phyloP scores from a whole-genome alignment of 2,329 filamentous ascomycete species.

The Domatiomyces catenatus region DNA sequence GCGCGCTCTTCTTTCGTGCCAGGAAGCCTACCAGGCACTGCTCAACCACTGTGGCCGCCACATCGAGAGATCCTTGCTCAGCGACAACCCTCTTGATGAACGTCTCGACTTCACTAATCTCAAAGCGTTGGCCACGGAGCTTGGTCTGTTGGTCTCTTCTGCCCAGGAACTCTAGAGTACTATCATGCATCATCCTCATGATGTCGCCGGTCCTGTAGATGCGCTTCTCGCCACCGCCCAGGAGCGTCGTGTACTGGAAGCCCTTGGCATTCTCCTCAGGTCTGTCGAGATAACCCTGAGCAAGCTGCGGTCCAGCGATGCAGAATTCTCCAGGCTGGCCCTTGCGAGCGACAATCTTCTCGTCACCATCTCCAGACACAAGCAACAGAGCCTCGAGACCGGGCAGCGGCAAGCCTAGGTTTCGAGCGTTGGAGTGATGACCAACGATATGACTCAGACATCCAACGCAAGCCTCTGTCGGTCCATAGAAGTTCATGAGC shows the following conservation, averaged over 20 bases:
- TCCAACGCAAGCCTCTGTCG: conserved; percentile 26
- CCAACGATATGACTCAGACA: too few relatives aligned
- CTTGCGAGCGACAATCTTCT: conserved; percentile 19
- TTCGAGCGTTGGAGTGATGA: conserved; percentile 10
- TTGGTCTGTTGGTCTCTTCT: conserved; percentile 56
- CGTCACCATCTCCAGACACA: neutral
- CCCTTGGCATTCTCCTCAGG: conserved; percentile 45
- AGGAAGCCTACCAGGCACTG: conserved; percentile 52
- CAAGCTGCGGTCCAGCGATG: conserved; percentile 57
- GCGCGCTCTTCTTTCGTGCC: conserved; percentile 54
- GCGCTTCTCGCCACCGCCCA: conserved; percentile 35
- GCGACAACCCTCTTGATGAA: conserved; percentile 27
- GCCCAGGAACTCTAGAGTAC: conserved; percentile 35
- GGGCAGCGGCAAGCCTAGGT: neutral
- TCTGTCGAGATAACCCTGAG: conserved; percentile 46
- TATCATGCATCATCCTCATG: conserved; percentile 28
- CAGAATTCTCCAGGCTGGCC: conserved; percentile 56
- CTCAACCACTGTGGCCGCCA: conserved; percentile 56
- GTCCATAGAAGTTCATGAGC: conserved; percentile 30
- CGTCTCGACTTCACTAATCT: conserved; percentile 33
- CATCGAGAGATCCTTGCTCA: conserved; percentile 47
- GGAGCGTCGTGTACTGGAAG: conserved; percentile 51
- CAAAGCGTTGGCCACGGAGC: conserved; percentile 49
- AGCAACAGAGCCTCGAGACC: too few relatives aligned
- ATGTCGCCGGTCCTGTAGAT: conserved; percentile 29